These are phyloP conservation scores for Daldinia sp. DNA, from an alignment of 2,329 filamentous ascomycete species.

Conservation along the genomic window DNA sequence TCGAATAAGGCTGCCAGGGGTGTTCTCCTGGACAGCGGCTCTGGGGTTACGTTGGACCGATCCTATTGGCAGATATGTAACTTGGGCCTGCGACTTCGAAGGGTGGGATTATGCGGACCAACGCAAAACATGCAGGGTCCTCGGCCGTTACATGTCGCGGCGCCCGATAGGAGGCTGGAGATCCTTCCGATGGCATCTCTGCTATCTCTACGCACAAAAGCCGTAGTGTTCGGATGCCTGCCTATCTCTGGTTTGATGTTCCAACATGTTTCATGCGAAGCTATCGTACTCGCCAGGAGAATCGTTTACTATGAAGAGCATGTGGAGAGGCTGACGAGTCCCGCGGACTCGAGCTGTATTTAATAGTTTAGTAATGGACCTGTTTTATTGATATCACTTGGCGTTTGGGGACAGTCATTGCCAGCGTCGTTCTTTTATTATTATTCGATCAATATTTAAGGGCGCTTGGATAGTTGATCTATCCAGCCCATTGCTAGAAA, in stretches of 20 bases:
- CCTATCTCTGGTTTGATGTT: conserved; percentile 4
- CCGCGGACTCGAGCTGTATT: neutral
- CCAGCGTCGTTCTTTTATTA: conserved; percentile 1
- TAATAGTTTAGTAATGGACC: neutral
- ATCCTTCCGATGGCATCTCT: conserved; percentile 12
- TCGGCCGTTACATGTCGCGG: neutral
- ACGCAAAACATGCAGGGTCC: conserved; percentile 10
- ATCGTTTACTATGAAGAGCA: neutral
- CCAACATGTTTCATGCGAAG: neutral
- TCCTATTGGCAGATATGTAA: neutral
- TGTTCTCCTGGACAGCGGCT: neutral
- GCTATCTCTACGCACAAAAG: neutral
- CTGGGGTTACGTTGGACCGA: neutral
- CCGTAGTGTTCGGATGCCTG: conserved; percentile 11
- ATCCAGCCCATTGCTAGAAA: conserved; percentile 11
- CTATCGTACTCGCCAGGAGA: neutral
- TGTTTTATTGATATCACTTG: neutral
- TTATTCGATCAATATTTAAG: neutral
- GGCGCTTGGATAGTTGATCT: conserved; percentile 28
- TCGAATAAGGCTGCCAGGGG: conserved; percentile 6
- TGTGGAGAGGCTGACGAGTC: neutral
- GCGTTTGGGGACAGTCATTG: neutral
- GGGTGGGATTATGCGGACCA: conserved; percentile 15
- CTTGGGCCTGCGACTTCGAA: neutral
- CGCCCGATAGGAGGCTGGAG: neutral